Evolutionary conservation across 1,284 basidiomycete species (phyloP).

Genomic region (Pseudozyma pruni): DNA sequence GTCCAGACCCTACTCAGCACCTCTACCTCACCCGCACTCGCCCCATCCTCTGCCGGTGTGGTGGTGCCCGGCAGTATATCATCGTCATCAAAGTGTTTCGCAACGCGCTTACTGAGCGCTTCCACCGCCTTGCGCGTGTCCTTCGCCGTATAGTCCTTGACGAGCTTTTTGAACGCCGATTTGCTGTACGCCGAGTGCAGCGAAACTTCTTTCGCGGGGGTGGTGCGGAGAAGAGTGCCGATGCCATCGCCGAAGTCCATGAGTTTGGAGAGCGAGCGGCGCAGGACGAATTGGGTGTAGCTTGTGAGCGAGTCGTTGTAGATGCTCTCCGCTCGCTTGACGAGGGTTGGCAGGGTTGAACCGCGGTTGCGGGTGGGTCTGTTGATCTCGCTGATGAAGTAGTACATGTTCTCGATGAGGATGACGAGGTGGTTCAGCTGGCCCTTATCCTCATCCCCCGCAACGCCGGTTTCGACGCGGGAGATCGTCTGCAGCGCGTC

Average conservation of each 20-base stretch:
- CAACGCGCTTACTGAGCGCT: constrained; percentile 86
- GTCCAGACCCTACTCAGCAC: constrained; percentile 50
- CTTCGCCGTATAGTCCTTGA: constrained; percentile 86
- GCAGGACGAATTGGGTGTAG: constrained; percentile 87
- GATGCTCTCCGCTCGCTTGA: constrained; percentile 80
- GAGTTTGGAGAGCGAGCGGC: constrained; percentile 85
- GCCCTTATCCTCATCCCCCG: constrained; percentile 78
- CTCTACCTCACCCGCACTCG: constrained; percentile 14
- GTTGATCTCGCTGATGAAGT: constrained; percentile 84
- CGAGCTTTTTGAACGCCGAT: constrained; percentile 80
- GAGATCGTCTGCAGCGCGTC: constrained; percentile 92
- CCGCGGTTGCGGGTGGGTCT: constrained; percentile 70
- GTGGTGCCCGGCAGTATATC: constrained; percentile 69
- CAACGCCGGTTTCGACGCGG: constrained; percentile 78
- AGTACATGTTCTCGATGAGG: constrained; percentile 96
- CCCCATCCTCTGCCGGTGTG: background rate
- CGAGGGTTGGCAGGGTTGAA: constrained; percentile 71
- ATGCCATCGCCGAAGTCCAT: constrained; percentile 95
- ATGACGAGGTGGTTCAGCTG: constrained; percentile 96
- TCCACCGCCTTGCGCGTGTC: constrained; percentile 87
- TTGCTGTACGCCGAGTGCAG: constrained; percentile 82
- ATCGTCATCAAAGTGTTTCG: constrained; percentile 84
- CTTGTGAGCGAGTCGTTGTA: constrained; percentile 87
- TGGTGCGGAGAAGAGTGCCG: constrained; percentile 83
- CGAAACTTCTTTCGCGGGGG: constrained; percentile 81